Evolutionary conservation across 2,329 filamentous ascomycete genomes (phyloP), one percentile per base, ranked within the genome.

Genomic region (Cladophialophora yegresii): DNA sequence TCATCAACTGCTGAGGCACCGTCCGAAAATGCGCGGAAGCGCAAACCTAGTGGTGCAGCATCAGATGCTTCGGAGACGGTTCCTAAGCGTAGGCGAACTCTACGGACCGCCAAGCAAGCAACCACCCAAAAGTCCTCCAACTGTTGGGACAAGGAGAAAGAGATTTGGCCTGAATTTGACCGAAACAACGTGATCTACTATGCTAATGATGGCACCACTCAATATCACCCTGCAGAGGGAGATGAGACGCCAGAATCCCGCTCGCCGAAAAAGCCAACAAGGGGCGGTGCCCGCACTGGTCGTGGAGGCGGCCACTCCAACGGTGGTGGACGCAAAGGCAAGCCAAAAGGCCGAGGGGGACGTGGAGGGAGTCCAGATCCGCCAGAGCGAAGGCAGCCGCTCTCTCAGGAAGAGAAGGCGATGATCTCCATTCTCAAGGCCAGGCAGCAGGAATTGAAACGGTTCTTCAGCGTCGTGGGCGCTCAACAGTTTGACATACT

Each of bases 401-500:
- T 71, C 40, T 65, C 69, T 2, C 65, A 67, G 54, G 66, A 68
- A 20, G 69, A 71, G 20, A 63, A 69, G 33, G 64, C 60, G n/a
- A 55, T 63, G 23, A 66, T 72, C 23, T 62, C 63, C 23, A 66
- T 65, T 40, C 73, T 80, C 26, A 75, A 76, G 60, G 73, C 77
- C 49, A 75, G 79, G 9, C 77, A 80, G 69, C 75, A 75, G 16
- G 77, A 80, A 64, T 64, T 81, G 43, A 77, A 78, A 50, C 73
- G 74, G 30, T 73, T 76, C 8, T 81, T 78, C 66, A 78, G 75
- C 63, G 75, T 73, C 56, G 74, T 81, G 12, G 78, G 76, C 28
- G 71, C 74, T 23, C 77, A 75, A 4, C 79, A 81, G 63, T 71
- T 75, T 56, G 67, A 79, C 32, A 75, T 79, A 12, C 71, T 81